Conservation (phyloP, 116 monocot genomes). For the Zostera marina region DNA sequence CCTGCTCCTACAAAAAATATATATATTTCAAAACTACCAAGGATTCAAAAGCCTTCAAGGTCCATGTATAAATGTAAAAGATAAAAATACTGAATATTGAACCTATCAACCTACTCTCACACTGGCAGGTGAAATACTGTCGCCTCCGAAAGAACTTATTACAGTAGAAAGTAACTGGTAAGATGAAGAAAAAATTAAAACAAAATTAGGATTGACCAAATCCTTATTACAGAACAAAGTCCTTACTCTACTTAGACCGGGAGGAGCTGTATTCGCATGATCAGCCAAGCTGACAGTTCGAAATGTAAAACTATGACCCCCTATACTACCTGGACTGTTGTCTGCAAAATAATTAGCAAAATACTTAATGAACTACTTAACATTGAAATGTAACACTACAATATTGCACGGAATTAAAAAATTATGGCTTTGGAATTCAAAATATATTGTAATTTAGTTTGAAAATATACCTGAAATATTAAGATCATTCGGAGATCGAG, state of each 20-base stretch:
- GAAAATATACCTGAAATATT: no score
- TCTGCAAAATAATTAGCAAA: slow-evolving; percentile 14
- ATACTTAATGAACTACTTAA: background rate
- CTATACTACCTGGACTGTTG: slow-evolving; percentile 20
- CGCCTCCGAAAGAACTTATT: slow-evolving; percentile 14
- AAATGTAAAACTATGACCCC: slow-evolving; percentile 38
- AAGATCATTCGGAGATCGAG: background rate
- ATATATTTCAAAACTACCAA: background rate
- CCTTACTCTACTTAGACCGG: slow-evolving; percentile 45
- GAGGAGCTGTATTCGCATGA: slow-evolving; percentile 29
- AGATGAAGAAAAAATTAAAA: background rate
- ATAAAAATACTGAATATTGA: background rate
- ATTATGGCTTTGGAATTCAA: no score
- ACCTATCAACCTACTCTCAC: slow-evolving; percentile 5
- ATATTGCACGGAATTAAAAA: no score
- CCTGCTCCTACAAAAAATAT: slow-evolving; percentile 21
- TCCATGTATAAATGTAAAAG: background rate
- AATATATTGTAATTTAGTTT: no score
- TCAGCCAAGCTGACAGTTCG: slow-evolving; percentile 57
- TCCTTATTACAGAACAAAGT: background rate
- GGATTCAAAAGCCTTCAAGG: slow-evolving; percentile 9
- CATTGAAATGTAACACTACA: no score
- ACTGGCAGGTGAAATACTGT: slow-evolving; percentile 8
- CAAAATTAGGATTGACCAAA: no score
- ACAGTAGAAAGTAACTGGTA: slow-evolving; percentile 17